Percentiles rank a stretch among this genome's conserved stretches.
phyloP scores from a whole-genome alignment of 371 early-diverging fungal genomes.

The Globomyces sp. region DNA sequence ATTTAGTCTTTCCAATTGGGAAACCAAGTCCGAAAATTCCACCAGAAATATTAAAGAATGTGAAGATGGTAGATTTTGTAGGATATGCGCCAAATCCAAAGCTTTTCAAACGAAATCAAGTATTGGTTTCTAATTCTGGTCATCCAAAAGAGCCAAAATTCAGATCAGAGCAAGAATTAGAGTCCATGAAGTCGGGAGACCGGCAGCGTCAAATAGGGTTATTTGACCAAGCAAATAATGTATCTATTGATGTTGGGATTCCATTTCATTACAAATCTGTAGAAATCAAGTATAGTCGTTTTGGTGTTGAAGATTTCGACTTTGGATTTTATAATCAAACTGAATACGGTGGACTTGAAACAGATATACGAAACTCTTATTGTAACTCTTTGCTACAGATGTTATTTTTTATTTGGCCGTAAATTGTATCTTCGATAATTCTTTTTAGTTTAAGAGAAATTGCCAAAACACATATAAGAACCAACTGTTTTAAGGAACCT shows the following conservation, averaged over 20 bases:
- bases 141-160: constrained; percentile 73
- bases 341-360: constrained; percentile 82
- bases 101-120: constrained; percentile 73
- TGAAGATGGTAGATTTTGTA: constrained; percentile 87
- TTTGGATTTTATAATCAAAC: constrained; percentile 93
- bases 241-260: constrained; percentile 31
- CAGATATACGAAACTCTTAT: constrained; percentile 84
- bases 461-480: constrained; percentile 70
- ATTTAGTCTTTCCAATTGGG: constrained; percentile 63
- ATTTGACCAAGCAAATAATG: neutral
- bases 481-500: constrained; percentile 65
- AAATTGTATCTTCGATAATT: too few relatives aligned
- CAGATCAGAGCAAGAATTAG: constrained; percentile 78
- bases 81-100: constrained; percentile 88
- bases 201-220: neutral
- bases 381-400: constrained; percentile 86
- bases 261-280: constrained; percentile 73
- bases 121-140: constrained; percentile 22
- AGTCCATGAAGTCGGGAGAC: constrained; percentile 35
- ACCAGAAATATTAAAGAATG: constrained; percentile 66
- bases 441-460: constrained; percentile 52
- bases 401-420: constrained; percentile 64
- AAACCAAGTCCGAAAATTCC: constrained; percentile 69
- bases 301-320: constrained; percentile 97
- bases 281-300: constrained; percentile 78